Evolutionary conservation across 2,329 filamentous ascomycete species (phyloP).

Genomic region (Incumbomyces delicatus): DNA sequence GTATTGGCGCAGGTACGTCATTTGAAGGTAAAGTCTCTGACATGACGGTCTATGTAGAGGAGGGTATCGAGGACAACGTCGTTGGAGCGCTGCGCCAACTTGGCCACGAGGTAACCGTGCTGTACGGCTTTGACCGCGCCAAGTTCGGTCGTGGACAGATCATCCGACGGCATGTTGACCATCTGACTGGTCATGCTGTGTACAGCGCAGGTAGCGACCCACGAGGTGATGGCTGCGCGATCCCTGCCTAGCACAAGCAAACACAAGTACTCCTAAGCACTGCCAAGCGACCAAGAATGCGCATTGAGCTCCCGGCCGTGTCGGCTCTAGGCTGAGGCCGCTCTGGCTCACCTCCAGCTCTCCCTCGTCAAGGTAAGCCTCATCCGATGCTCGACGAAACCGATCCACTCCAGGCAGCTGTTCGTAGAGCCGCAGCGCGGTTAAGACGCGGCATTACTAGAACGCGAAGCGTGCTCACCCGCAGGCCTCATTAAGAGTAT

Average conservation of each 20-base stretch:
- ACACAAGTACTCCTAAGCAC: not conserved
- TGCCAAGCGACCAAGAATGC: no score
- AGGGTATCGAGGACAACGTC: slow-evolving; percentile 63
- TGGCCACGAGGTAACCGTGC: slow-evolving; percentile 63
- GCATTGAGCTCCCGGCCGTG: no score
- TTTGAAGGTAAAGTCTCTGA: slow-evolving; percentile 49
- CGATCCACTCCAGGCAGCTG: no score
- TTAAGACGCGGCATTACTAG: no score
- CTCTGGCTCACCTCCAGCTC: no score
- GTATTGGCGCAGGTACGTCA: slow-evolving; percentile 66
- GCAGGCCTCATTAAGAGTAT: no score
- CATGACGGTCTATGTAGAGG: slow-evolving; percentile 66
- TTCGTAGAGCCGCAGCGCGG: no score
- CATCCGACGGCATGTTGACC: slow-evolving; percentile 68
- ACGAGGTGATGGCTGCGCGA: slow-evolving; percentile 70
- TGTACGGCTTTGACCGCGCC: slow-evolving; percentile 54
- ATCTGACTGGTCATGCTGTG: slow-evolving; percentile 50
- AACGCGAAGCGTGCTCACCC: no score
- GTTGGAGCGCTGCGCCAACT: slow-evolving; percentile 56
- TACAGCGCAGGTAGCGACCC: slow-evolving; percentile 87
- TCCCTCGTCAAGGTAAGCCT: no score
- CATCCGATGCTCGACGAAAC: no score
- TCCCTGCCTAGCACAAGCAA: slow-evolving; percentile 32
- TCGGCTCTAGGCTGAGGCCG: no score
- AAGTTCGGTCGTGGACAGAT: slow-evolving; percentile 83